Evolutionary conservation across 305 asterid genomes (phyloP), one percentile per base, ranked within the genome.

Genomic region (Fraxinus xanthoxyloides): DNA sequence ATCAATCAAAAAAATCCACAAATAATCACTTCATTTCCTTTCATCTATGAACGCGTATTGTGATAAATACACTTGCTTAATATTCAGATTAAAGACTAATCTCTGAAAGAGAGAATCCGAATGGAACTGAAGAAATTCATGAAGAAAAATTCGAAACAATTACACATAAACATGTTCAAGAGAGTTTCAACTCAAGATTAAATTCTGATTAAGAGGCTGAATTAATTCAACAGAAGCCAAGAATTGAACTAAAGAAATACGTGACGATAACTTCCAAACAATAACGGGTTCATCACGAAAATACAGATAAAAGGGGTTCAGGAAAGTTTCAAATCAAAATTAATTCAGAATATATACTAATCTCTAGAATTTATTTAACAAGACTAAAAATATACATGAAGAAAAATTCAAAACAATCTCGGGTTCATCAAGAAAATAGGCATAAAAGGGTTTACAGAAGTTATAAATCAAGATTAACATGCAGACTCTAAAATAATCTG

Each of bases 31-130:
- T 34, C n/a, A 2, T 35, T 38, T 28, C 48, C 23, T 72, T 54
- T 9, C 72, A 19, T 21, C 12, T 4, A 31, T 59, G 51, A 72
- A 13, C 32, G 48, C 38, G 32, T 77, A 4, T 34, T 21, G 31
- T 35, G 34, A 76, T 56, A 23, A 61, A 3, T 48, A 31, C 67
- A 46, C 6, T 79, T 56, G 30, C 38, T 13, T 19, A 21, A 80
- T 15, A 72, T 26, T 56, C 35, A 76, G 48, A 85, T 74, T 54
- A 78, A 51, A 78, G 59, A 78, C 72, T 35, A 72, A 65, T 79
- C 40, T 82, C 82, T 40, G 70, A 35, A 69, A 46, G 65, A 28
- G 28, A 72, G 56, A 48, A 78, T 35, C 28, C 24, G 5, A 26
- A 61, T 26, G 67, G 67, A 15, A 51, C 51, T 40, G 31, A 51